phyloP scores from a whole-genome alignment of 306 rosid species.

The cucumber (Cucumis sativus) region DNA sequence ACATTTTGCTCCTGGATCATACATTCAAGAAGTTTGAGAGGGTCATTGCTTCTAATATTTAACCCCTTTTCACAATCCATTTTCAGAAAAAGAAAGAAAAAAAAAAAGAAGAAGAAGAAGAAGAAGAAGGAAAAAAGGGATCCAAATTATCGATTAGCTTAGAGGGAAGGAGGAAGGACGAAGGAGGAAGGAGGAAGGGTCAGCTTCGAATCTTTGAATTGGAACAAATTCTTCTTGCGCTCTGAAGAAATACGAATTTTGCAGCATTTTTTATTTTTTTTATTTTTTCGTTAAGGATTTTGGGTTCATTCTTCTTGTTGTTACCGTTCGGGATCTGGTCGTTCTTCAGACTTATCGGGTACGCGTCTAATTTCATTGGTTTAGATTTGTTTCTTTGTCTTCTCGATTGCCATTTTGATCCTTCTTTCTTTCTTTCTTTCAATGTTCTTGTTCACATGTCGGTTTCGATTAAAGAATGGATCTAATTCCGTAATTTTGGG shows the following conservation, averaged over 20 bases:
- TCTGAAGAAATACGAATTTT: background rate
- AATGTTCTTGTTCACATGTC: background rate
- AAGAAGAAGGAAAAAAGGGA: background rate
- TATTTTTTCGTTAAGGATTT: background rate
- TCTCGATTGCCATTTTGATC: conserved; percentile 1
- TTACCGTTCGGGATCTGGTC: background rate
- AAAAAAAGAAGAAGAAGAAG: no score
- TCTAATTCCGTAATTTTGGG: background rate
- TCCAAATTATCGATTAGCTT: background rate
- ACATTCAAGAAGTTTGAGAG: background rate
- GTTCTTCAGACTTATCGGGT: background rate
- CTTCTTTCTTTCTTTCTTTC: background rate
- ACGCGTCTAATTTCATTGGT: background rate
- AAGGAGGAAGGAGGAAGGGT: background rate
- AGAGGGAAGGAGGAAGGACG: background rate
- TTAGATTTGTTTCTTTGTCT: background rate
- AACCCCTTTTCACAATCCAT: conserved; percentile 3
- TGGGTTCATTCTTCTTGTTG: background rate
- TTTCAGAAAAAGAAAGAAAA: background rate
- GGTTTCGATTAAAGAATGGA: background rate
- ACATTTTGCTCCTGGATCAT: conserved; percentile 10
- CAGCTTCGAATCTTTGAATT: conserved; percentile 5
- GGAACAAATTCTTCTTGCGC: background rate
- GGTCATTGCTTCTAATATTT: background rate
- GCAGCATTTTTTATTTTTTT: conserved; percentile 1